These are phyloP conservation scores for Curvularia eragrostidis DNA, from an alignment of 2,329 filamentous ascomycete species.

Conservation along the genomic window DNA sequence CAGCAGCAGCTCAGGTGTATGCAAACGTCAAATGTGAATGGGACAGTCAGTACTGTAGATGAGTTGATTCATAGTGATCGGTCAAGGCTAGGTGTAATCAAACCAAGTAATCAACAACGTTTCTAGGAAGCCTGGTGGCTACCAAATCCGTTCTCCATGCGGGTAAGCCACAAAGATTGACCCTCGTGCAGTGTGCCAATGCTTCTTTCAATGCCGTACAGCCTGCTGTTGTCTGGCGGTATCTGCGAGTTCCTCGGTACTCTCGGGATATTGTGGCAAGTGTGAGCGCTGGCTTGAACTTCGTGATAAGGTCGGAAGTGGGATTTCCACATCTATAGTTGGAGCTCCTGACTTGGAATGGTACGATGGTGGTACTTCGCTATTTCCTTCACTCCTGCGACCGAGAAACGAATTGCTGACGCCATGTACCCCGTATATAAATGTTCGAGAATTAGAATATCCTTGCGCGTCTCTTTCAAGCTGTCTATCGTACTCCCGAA, in stretches of 20 bases:
- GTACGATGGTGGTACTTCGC: constrained; percentile 71
- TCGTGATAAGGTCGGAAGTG: constrained; percentile 49
- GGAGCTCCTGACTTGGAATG: constrained; percentile 43
- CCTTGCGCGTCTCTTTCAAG: constrained; percentile 48
- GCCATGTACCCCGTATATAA: constrained; percentile 37
- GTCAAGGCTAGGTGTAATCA: neutral
- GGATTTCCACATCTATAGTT: constrained; percentile 37
- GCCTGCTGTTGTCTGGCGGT: neutral
- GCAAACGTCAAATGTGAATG: neutral
- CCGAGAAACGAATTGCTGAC: constrained; percentile 23
- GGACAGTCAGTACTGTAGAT: neutral
- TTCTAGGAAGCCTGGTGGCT: neutral
- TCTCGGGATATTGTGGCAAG: constrained; percentile 50
- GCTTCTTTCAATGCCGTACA: neutral
- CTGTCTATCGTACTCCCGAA: constrained; percentile 33
- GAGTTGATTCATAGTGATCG: neutral
- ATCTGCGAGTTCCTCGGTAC: neutral
- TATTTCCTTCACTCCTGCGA: constrained; percentile 62
- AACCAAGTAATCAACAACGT: neutral
- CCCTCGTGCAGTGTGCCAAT: neutral
- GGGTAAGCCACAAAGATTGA: neutral
- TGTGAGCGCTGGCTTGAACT: constrained; percentile 40
- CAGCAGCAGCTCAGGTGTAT: neutral
- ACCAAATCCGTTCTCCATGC: neutral
- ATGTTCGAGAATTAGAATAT: constrained; percentile 41